Base-by-base conservation (phyloP, 768 basidiomycete species). In the Multifurca ochricompacta region DNA sequence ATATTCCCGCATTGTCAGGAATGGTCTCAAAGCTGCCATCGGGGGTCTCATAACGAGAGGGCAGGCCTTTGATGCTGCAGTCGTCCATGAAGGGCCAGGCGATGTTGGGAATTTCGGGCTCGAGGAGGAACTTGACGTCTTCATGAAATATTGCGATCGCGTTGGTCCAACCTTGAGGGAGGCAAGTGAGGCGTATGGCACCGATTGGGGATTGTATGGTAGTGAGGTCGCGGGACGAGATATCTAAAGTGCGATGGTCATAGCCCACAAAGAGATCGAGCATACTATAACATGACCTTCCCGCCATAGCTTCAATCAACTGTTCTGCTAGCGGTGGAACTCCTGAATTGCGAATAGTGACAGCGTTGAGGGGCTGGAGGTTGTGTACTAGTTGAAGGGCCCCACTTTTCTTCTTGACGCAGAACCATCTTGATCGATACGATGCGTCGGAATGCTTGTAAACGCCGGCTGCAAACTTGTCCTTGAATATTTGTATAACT, bases 111-210 rank as follows among this genome's bases (percentile, higher is more conserved):
- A 78, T 76, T 53, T 77, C 69, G 0, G 65, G 53, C 41, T 70
- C 62, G 0, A 77, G 54, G 6, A 75, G 70, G 31, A 68, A 68
- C 0, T 64, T 64, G 6, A 74, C 64, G 48, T 75, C 67, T 13
- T 67, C 70, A 14, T 77, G 72, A 42, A 74, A 71, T 1, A 75
- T 71, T 0, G 68, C 69, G 0, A 70, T 66, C 0, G 67, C 69
- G 23, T 76, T 75, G 0, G 74, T 74, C 37, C 64, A 73, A 0
- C 74, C 77, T 71, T 73, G 73, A 0, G 73, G 73, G 0, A 76
- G 54, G 0, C 64, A 62, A 1, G 64, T 64, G 0, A 75, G 62
- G 0, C 66, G 58, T 0, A 72, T 49, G 1, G 42, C 27, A 2
- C 42, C 42, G 9, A 43, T 28, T 25, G n/a, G n/a, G n/a, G n/a